Evolutionary conservation across 2,329 filamentous ascomycete genomes (phyloP).

Genomic region (Aspergillus thermomutatus): DNA sequence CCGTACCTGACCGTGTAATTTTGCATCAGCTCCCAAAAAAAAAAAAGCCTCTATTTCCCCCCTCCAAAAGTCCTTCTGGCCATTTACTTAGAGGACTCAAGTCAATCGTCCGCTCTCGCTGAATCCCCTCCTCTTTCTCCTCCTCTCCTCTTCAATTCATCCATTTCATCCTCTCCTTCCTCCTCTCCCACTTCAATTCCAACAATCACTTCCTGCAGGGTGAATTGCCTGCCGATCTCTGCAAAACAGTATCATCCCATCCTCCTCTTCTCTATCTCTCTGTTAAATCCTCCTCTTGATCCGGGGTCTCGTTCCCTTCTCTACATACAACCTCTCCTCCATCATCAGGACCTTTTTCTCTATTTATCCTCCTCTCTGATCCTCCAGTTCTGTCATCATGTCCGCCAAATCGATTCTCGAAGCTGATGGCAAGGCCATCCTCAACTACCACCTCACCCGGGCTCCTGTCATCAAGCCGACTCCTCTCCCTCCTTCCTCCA

Average conservation of each 20-base stretch:
- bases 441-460: slow-evolving; percentile 99
- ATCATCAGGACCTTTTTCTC: too few relatives aligned
- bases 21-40: slow-evolving; percentile 2
- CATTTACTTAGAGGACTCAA: not conserved
- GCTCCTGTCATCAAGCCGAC: slow-evolving; percentile 97
- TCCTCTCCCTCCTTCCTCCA: slow-evolving; percentile 76
- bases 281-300: not conserved
- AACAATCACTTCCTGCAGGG: not conserved
- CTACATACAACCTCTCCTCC: not conserved
- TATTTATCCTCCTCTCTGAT: not conserved
- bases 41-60: slow-evolving; percentile 2
- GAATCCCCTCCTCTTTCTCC: slow-evolving; percentile 5
- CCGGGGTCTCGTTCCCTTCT: slow-evolving; percentile 3
- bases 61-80: not conserved
- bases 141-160: slow-evolving; percentile 5
- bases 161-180: slow-evolving; percentile 6
- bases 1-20: slow-evolving; percentile 4
- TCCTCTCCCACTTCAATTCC: slow-evolving; percentile 15
- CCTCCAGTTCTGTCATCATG: slow-evolving; percentile 56
- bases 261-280: slow-evolving; percentile 13
- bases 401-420: slow-evolving; percentile 97
- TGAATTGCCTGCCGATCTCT: not conserved
- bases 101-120: not conserved
- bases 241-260: slow-evolving; percentile 2
- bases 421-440: slow-evolving; percentile 99